A percentile compares a stretch with the other conserved stretches of the same genome.
phyloP scores from a whole-genome alignment of 805 yeast species.

The Pichia eremophila region DNA sequence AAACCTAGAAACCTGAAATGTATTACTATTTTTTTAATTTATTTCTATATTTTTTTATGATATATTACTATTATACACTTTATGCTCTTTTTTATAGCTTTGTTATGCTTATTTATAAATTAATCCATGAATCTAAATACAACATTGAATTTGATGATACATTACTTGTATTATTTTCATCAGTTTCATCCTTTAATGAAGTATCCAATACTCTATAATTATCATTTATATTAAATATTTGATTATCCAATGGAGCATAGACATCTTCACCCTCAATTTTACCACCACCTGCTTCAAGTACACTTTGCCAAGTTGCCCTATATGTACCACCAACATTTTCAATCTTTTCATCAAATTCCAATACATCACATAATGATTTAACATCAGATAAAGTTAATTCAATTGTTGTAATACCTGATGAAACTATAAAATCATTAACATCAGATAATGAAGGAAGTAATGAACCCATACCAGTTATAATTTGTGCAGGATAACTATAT shows the following conservation, averaged over 20 bases:
- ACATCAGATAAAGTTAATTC: slow-evolving; percentile 70
- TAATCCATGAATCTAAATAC: slow-evolving; percentile 26
- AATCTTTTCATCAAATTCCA: slow-evolving; percentile 77
- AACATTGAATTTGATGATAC: slow-evolving; percentile 4
- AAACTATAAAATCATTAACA: slow-evolving; percentile 63
- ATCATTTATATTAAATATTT: slow-evolving; percentile 24
- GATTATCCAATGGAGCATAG: slow-evolving; percentile 21
- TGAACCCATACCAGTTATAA: slow-evolving; percentile 21
- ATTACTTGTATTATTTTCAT: slow-evolving; percentile 9
- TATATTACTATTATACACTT: not conserved
- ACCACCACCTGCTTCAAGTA: slow-evolving; percentile 57
- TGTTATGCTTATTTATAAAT: slow-evolving; percentile 6
- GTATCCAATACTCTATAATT: slow-evolving; percentile 23
- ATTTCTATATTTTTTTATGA: not conserved
- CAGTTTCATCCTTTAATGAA: slow-evolving; percentile 10
- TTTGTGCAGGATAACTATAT: slow-evolving; percentile 19
- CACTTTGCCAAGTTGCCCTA: slow-evolving; percentile 77
- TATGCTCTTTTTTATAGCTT: not conserved
- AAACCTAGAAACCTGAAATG: not conserved
- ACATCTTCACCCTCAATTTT: slow-evolving; percentile 20
- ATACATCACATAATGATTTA: slow-evolving; percentile 75
- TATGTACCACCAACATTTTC: slow-evolving; percentile 61
- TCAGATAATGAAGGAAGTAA: slow-evolving; percentile 63
- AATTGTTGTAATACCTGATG: slow-evolving; percentile 69
- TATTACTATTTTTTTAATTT: not conserved